A percentile compares a stretch with the other conserved stretches of the same genome.
These are phyloP conservation scores for Hyaloscypha hepaticicola DNA, from an alignment of 495 filamentous ascomycete species.

Conservation along the genomic window DNA sequence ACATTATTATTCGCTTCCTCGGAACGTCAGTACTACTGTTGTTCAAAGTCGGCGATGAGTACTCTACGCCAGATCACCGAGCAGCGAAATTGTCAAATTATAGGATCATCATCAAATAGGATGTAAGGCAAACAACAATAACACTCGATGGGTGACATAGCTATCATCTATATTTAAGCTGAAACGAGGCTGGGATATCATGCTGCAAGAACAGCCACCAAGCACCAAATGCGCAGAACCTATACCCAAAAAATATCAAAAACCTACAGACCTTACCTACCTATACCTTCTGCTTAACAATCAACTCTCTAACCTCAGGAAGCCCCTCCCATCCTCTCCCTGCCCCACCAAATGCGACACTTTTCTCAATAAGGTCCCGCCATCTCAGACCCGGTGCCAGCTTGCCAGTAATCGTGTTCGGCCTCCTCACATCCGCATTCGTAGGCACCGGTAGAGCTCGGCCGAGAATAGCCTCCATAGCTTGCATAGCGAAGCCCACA, in stretches of 20 bases:
- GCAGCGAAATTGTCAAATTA: too few species aligned
- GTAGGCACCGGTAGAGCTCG: constrained; percentile 31
- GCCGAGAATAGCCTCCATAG: constrained; percentile 33
- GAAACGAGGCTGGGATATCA: neutral
- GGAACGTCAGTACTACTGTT: too few species aligned
- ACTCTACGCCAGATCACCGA: too few species aligned
- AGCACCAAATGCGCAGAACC: neutral
- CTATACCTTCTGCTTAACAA: constrained; percentile 29
- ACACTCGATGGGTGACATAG: too few species aligned
- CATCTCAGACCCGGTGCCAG: constrained; percentile 30
- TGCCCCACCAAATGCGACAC: constrained; percentile 31
- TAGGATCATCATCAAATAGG: too few species aligned
- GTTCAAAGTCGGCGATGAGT: too few species aligned
- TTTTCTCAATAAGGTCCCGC: constrained; percentile 34
- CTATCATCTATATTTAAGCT: neutral
- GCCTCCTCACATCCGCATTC: constrained; percentile 32
- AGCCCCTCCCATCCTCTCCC: constrained; percentile 34
- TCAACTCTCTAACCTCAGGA: constrained; percentile 33
- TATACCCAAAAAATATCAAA: neutral
- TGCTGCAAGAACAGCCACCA: neutral
- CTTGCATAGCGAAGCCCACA: constrained; percentile 34
- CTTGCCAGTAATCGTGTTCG: constrained; percentile 34
- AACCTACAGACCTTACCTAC: neutral
- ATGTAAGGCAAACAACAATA: too few species aligned
- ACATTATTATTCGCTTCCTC: too few species aligned